phyloP scores from a whole-genome alignment of 148 eudicot genomes.

The Fagopyrum homotropicum region DNA sequence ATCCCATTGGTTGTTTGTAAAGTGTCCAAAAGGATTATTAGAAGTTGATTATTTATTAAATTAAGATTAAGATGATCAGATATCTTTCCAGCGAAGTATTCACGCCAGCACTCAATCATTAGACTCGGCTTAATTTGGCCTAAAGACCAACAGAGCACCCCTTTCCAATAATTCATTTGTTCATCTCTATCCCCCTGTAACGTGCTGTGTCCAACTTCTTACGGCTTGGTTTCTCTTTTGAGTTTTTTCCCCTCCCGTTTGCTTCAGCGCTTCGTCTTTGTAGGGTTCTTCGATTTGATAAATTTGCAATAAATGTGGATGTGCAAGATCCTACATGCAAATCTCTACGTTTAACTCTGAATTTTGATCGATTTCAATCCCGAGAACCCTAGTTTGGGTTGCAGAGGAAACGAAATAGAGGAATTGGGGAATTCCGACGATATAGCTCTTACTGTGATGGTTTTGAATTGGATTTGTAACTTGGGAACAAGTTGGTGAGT shows the following conservation, averaged over 20 bases:
- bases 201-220: constrained; percentile 3
- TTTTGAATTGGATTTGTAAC: neutral
- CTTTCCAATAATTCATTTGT: neutral
- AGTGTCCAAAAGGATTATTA: neutral
- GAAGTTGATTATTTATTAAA: neutral
- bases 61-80: neutral
- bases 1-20: neutral
- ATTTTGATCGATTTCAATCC: neutral
- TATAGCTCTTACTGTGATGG: constrained; percentile 1
- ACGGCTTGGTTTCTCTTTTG: constrained; percentile 3
- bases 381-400: constrained; percentile 1
- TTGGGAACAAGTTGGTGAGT: neutral
- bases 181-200: neutral
- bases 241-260: neutral
- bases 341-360: neutral
- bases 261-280: neutral
- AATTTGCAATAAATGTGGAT: neutral
- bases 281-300: neutral
- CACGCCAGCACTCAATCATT: constrained; percentile 9
- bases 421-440: constrained; percentile 1
- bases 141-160: neutral
- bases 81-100: constrained; percentile 3
- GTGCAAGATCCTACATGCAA: neutral
- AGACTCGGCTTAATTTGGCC: neutral
- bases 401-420: neutral